A percentile compares a stretch with the other conserved stretches of the same genome.
Evolutionary conservation across 2,329 filamentous ascomycete genomes (phyloP).

Genomic region (Neofusicoccum sp.): DNA sequence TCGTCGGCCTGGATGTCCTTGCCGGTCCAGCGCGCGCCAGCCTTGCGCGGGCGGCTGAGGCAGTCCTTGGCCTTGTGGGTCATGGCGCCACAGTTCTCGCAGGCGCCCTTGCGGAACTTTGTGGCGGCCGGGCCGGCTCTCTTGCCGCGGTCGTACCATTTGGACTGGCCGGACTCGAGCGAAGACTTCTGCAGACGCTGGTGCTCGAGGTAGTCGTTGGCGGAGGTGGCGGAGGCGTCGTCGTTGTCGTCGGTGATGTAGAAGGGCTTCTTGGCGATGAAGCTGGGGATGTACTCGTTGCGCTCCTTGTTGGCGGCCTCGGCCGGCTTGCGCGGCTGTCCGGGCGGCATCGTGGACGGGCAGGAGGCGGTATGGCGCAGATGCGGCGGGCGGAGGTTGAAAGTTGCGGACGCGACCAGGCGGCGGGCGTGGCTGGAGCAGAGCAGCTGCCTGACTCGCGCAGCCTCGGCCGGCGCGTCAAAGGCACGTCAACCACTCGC

Average conservation of each 20-base stretch:
- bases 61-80: slow-evolving; percentile 95
- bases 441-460: slow-evolving; percentile 7
- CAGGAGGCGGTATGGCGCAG: background rate
- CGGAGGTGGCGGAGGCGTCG: slow-evolving; percentile 57
- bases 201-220: slow-evolving; percentile 91
- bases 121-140: slow-evolving; percentile 84
- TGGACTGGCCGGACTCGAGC: slow-evolving; percentile 55
- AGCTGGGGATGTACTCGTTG: slow-evolving; percentile 96
- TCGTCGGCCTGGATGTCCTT: slow-evolving; percentile 93
- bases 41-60: slow-evolving; percentile 80
- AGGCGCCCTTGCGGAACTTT: slow-evolving; percentile 96
- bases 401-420: background rate
- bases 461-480: background rate
- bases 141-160: slow-evolving; percentile 92
- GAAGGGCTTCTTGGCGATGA: slow-evolving; percentile 97
- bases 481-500: slow-evolving; percentile 9
- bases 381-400: slow-evolving; percentile 1
- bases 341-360: slow-evolving; percentile 45
- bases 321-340: slow-evolving; percentile 48
- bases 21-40: slow-evolving; percentile 88
- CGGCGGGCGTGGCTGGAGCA: background rate
- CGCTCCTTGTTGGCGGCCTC: slow-evolving; percentile 72
- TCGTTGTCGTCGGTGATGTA: slow-evolving; percentile 84
- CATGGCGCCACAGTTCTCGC: slow-evolving; percentile 97
- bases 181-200: slow-evolving; percentile 76